Percentiles rank a stretch among this genome's conserved stretches.
These are phyloP conservation scores for Diaporthe citrichinensis DNA, from an alignment of 2,329 filamentous ascomycete genomes.

Conservation along the genomic window DNA sequence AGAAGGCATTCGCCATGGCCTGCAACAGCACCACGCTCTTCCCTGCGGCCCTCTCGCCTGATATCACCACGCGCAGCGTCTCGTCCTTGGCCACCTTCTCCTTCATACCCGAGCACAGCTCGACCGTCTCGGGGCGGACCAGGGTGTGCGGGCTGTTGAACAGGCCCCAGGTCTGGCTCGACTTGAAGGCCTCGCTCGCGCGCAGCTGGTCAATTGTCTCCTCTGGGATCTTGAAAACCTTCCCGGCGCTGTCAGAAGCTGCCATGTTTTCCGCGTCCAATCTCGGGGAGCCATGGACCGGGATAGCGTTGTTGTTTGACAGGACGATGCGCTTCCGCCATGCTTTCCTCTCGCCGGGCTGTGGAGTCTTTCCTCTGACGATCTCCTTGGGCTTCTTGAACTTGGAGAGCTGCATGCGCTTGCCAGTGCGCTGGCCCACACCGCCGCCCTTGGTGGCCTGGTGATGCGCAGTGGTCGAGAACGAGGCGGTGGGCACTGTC, in stretches of 20 bases:
- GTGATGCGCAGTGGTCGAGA: slow-evolving; percentile 53
- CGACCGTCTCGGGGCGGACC: slow-evolving; percentile 82
- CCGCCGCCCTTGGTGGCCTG: slow-evolving; percentile 48
- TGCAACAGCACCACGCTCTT: slow-evolving; percentile 92
- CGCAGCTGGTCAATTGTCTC: slow-evolving; percentile 83
- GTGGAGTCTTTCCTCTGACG: slow-evolving; percentile 68
- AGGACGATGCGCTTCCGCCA: slow-evolving; percentile 90
- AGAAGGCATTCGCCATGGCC: slow-evolving; percentile 83
- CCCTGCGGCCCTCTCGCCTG: slow-evolving; percentile 81
- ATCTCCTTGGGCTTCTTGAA: slow-evolving; percentile 64
- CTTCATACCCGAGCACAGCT: slow-evolving; percentile 76
- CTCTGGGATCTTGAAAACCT: slow-evolving; percentile 78
- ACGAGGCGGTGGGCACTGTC: slow-evolving; percentile 56
- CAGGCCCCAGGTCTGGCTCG: slow-evolving; percentile 87
- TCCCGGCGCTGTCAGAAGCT: slow-evolving; percentile 70
- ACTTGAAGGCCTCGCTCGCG: slow-evolving; percentile 91
- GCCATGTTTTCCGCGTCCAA: slow-evolving; percentile 70
- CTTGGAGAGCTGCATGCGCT: slow-evolving; percentile 55
- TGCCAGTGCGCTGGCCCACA: slow-evolving; percentile 53
- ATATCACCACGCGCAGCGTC: slow-evolving; percentile 76
- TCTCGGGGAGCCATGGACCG: slow-evolving; percentile 73
- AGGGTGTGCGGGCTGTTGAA: slow-evolving; percentile 87
- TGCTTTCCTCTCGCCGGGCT: slow-evolving; percentile 86
- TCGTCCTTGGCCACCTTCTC: slow-evolving; percentile 66
- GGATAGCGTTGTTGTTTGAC: slow-evolving; percentile 92